Evolutionary conservation across 2,329 filamentous ascomycete species (phyloP), one percentile per base, ranked within the genome.

Genomic region (Xylariaceae sp.): DNA sequence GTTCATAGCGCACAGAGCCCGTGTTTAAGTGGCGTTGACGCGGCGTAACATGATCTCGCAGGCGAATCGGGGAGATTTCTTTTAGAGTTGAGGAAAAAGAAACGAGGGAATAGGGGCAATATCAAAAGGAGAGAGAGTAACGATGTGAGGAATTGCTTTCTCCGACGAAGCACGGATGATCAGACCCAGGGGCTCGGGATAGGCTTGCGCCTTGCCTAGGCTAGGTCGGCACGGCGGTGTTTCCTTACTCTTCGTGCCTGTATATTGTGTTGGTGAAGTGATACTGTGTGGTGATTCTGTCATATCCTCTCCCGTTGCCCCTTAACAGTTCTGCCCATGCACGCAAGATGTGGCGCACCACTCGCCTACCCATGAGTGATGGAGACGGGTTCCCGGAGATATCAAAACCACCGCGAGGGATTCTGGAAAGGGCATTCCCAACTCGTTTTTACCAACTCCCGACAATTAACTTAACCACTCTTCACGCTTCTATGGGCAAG

Each of bases 41-140:
- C 65, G 48, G 66, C 63, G 68, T 69, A 68, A 69, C 67, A 53
- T 58, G 67, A 69, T 70, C 67, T 68, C 66, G 67, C 67, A 70
- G 68, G 5, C 35, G 51, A 52, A 62, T 62, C 55, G 52, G 37
- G 23, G 35, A 52, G 34, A 34, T 11, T 30, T 30, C 23, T 11
- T 13, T 10, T 10, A 41, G 37, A 45, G 13, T n/a, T 13, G 37
- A n/a, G 5, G 13, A n/a, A 45, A 45, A 45, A 45, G 41, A n/a
- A 13, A 45, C 5, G n/a, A 45, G 13, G 6, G n/a, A 45, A n/a
- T 13, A n/a, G 13, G 41, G 41, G 13, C 5, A 13, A 45, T 3
- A n/a, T 4, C 5, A 45, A 45, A 45, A 45, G 5, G 13, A n/a
- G 41, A 45, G 13, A 45, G n/a, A n/a, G n/a, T 15, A 17, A 45